These are phyloP conservation scores for Plectranthus barbatus DNA, from an alignment of 257 asterid species.

Conservation along the genomic window DNA sequence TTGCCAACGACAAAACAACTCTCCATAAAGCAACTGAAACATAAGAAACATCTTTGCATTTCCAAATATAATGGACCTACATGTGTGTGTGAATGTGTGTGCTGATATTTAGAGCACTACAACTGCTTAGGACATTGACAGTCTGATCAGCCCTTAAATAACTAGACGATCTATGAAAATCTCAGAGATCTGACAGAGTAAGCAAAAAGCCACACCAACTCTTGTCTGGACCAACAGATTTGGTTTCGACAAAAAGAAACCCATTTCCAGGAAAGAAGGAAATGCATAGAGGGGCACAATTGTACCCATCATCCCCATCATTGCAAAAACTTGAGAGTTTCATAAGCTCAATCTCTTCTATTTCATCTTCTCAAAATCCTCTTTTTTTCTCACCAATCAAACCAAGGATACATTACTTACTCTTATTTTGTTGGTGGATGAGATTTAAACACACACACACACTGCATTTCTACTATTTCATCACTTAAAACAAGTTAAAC, in stretches of 20 bases:
- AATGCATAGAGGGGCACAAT: neutral
- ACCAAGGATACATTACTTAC: neutral
- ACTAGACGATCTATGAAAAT: no score
- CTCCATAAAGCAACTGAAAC: neutral
- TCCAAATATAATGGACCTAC: neutral
- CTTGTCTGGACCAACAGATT: neutral
- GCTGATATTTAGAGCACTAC: neutral
- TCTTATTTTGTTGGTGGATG: no score
- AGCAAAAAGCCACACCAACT: no score
- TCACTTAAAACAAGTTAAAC: conserved; percentile 1
- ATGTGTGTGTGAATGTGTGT: neutral
- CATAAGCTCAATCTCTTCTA: neutral
- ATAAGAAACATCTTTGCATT: conserved; percentile 3
- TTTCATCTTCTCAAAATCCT: neutral
- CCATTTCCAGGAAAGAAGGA: neutral
- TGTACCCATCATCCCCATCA: neutral
- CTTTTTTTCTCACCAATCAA: neutral
- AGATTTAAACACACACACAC: no score
- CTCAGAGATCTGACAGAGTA: no score
- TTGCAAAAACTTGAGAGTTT: neutral
- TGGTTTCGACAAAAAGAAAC: neutral
- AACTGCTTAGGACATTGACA: no score
- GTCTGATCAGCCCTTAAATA: no score
- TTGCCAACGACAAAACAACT: neutral
- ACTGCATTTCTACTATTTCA: neutral